Conservation (phyloP, 2,329 filamentous ascomycete species). For the Colletotrichum orbiculare region DNA sequence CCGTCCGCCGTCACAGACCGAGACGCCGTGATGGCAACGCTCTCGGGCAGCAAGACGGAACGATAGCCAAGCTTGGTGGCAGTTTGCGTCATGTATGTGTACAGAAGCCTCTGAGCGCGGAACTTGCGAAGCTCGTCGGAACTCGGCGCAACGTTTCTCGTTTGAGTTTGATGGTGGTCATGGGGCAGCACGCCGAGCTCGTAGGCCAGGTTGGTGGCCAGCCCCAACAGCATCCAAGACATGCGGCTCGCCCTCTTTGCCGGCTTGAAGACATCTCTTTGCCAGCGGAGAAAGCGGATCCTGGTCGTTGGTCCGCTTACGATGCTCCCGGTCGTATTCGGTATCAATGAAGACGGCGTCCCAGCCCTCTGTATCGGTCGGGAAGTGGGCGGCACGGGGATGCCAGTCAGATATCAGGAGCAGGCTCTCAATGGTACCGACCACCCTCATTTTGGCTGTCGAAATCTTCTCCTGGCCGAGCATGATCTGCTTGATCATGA, state of each 20-base stretch:
- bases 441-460: constrained; percentile 37
- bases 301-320: constrained; percentile 38
- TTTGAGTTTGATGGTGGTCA: background rate
- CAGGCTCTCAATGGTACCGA: constrained; percentile 39
- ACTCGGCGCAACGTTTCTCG: background rate
- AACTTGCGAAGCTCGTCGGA: constrained; percentile 6
- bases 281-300: constrained; percentile 39
- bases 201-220: constrained; percentile 38
- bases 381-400: constrained; percentile 39
- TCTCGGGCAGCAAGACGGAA: constrained; percentile 28
- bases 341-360: constrained; percentile 38
- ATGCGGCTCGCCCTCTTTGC: constrained; percentile 41
- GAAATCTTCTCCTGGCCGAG: constrained; percentile 40
- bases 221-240: constrained; percentile 43
- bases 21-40: constrained; percentile 13
- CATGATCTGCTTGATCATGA: constrained; percentile 38
- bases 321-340: constrained; percentile 37
- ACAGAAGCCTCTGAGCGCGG: constrained; percentile 38
- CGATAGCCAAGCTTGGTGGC: constrained; percentile 23
- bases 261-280: constrained; percentile 42
- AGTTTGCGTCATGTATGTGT: constrained; percentile 39
- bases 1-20: background rate
- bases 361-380: constrained; percentile 41
- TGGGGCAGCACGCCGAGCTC: constrained; percentile 39
- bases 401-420: constrained; percentile 42